These are phyloP conservation scores for Daldinia bambusicola DNA, from an alignment of 495 filamentous ascomycete genomes.

Conservation along the genomic window DNA sequence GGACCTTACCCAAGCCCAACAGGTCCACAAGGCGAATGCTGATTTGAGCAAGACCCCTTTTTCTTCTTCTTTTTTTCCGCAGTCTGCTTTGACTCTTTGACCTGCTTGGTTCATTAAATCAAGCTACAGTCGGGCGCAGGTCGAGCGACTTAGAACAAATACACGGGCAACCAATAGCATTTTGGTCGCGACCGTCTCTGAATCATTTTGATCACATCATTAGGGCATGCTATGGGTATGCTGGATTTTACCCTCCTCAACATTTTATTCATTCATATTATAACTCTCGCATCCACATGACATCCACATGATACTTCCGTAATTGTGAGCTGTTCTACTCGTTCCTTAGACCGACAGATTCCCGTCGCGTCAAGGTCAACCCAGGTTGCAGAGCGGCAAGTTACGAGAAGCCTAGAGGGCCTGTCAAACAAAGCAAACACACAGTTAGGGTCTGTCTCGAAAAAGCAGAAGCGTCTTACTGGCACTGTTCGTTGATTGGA, in stretches of 20 bases:
- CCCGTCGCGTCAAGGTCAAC: slow-evolving; percentile 22
- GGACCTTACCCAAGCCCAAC: slow-evolving; percentile 37
- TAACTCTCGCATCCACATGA: neutral
- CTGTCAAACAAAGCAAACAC: slow-evolving; percentile 25
- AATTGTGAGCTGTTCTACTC: slow-evolving; percentile 31
- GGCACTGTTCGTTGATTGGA: slow-evolving; percentile 25
- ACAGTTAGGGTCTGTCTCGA: slow-evolving; percentile 13
- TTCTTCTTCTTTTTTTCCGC: neutral
- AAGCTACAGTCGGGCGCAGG: slow-evolving; percentile 28
- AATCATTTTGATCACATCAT: slow-evolving; percentile 45
- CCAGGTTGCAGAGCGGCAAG: slow-evolving; percentile 13
- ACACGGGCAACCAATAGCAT: slow-evolving; percentile 27
- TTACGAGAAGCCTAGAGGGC: neutral
- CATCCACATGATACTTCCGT: slow-evolving; percentile 29
- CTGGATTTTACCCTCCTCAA: slow-evolving; percentile 7
- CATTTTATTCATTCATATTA: neutral
- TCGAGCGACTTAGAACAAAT: slow-evolving; percentile 24
- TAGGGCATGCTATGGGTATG: slow-evolving; percentile 27
- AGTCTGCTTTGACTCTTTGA: slow-evolving; percentile 9
- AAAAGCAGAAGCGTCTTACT: slow-evolving; percentile 28
- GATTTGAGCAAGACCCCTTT: slow-evolving; percentile 19
- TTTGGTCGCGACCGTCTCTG: slow-evolving; percentile 37
- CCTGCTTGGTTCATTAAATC: slow-evolving; percentile 12
- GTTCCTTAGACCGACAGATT: slow-evolving; percentile 20
- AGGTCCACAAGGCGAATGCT: slow-evolving; percentile 26